Evolutionary conservation across 2,329 filamentous ascomycete species (phyloP), one percentile per base, ranked within the genome.

Genomic region (Onygenales sp.): DNA sequence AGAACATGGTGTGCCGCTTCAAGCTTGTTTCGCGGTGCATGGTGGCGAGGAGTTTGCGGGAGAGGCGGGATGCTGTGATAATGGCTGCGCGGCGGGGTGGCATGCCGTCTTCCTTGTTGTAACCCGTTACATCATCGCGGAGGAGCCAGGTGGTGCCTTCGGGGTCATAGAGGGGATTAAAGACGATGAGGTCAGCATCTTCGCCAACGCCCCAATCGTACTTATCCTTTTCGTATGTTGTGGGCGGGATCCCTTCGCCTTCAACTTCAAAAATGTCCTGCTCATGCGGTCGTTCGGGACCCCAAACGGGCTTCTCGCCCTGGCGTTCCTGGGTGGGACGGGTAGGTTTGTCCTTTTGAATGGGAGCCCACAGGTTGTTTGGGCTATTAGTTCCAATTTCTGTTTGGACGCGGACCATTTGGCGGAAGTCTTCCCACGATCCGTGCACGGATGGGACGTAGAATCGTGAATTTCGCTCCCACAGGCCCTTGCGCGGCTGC

Each of bases 21-120:
- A 88, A 80, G 33, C 84, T 83, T 3, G 91, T 95, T 74, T 95
- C 90, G 52, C 83, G 81, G 74, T 97, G 92, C 92, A 97, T 97
- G 14, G 85, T 85, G 56, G 84, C 75, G 11, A 97, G 78, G 47
- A 96, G 81, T 46, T 83, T 83, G 48, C 84, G 83, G 10, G 87
- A 93, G 72, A 97, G 86, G 51, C 92, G 83, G 0, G 86, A 86
- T 0, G 90, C 85, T 0, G 91, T 92, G 67, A 95, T 92, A 71
- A 97, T 95, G 60, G 88, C 86, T 42, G 87, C 85, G 27, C 92
- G 85, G 6, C 92, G 87, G 4, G 86, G 78, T 59, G 85, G 79
- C 53, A 77, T 76, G 43, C 76, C 75, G 14, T 78, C 75, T 42
- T 78, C 78, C 52, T 77, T 79, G 70, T 93, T 88, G 68, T 89